Conservation (phyloP, 345 rosid species). For the Anacardium occidentale region DNA sequence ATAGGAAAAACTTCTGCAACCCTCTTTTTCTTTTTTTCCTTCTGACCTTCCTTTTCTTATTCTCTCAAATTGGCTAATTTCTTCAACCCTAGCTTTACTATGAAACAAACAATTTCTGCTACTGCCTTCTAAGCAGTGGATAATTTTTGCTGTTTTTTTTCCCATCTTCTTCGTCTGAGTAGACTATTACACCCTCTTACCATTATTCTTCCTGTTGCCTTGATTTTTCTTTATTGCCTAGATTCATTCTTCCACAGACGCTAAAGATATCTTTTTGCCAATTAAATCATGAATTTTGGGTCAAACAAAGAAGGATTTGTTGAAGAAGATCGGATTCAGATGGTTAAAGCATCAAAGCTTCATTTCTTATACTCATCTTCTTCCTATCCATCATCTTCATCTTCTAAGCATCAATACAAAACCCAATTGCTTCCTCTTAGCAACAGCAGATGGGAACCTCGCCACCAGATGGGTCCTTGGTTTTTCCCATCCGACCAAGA, state of each 20-base stretch:
- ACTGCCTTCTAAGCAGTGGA: too few species aligned
- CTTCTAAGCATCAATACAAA: conserved; percentile 18
- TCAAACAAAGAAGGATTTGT: conserved; percentile 20
- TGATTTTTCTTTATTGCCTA: conserved; percentile 5
- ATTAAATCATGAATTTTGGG: conserved; percentile 31
- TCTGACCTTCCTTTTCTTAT: too few species aligned
- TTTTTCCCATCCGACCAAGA: conserved; percentile 25
- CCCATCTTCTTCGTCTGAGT: background rate
- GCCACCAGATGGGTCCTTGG: conserved; percentile 38
- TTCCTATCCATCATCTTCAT: conserved; percentile 33
- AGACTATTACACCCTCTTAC: background rate
- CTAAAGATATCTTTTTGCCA: background rate
- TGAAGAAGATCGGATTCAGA: conserved; percentile 28
- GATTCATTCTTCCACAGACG: background rate
- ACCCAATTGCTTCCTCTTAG: conserved; percentile 18
- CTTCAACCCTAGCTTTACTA: too few species aligned
- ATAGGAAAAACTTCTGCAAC: too few species aligned
- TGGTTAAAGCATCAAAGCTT: conserved; percentile 23
- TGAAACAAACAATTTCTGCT: too few species aligned
- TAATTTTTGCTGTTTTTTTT: background rate
- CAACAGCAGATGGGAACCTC: conserved; percentile 14
- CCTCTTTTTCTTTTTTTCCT: too few species aligned
- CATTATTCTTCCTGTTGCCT: background rate
- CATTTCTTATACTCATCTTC: conserved; percentile 32
- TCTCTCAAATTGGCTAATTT: too few species aligned